Percentiles rank a stretch among this genome's conserved stretches.
Evolutionary conservation across 2,329 filamentous ascomycete genomes (phyloP).

Genomic region (Lomentospora prolificans): DNA sequence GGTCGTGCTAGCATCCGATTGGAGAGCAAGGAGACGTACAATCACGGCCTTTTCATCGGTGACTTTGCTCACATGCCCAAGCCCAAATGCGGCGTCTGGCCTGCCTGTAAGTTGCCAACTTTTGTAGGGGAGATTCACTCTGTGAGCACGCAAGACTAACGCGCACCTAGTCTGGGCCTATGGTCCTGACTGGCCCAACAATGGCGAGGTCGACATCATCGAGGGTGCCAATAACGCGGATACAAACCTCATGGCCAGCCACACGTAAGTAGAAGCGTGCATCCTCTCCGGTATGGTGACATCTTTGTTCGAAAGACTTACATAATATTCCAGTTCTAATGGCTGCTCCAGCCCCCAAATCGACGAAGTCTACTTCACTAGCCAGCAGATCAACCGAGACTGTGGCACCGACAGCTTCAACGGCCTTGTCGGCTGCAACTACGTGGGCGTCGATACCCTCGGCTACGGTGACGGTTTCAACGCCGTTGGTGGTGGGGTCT

Average conservation of each 20-base stretch:
- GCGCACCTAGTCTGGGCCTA: slow-evolving; percentile 39
- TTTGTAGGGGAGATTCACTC: too few species aligned
- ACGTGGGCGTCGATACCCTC: slow-evolving; percentile 28
- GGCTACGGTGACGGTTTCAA: slow-evolving; percentile 60
- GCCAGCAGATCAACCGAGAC: not conserved
- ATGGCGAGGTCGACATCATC: slow-evolving; percentile 61
- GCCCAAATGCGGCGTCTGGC: slow-evolving; percentile 63
- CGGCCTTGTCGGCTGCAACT: slow-evolving; percentile 35
- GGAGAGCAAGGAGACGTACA: slow-evolving; percentile 53
- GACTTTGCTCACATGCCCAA: slow-evolving; percentile 67
- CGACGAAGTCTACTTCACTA: not conserved
- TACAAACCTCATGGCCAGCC: slow-evolving; percentile 51
- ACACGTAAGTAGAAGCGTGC: slow-evolving; percentile 32
- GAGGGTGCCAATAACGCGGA: slow-evolving; percentile 57
- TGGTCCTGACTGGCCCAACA: slow-evolving; percentile 47
- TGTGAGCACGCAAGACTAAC: not conserved
- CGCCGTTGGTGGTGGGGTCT: slow-evolving; percentile 54
- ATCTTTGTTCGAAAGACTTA: not conserved
- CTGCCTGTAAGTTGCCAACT: slow-evolving; percentile 54
- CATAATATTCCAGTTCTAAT: not conserved
- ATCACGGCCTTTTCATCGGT: slow-evolving; percentile 58
- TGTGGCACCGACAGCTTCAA: slow-evolving; percentile 23
- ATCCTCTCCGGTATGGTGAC: not conserved
- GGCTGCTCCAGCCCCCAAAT: not conserved
- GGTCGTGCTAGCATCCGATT: slow-evolving; percentile 55